Base-by-base conservation (phyloP, 805 yeast genomes). In the Komagataella pseudopastoris region DNA sequence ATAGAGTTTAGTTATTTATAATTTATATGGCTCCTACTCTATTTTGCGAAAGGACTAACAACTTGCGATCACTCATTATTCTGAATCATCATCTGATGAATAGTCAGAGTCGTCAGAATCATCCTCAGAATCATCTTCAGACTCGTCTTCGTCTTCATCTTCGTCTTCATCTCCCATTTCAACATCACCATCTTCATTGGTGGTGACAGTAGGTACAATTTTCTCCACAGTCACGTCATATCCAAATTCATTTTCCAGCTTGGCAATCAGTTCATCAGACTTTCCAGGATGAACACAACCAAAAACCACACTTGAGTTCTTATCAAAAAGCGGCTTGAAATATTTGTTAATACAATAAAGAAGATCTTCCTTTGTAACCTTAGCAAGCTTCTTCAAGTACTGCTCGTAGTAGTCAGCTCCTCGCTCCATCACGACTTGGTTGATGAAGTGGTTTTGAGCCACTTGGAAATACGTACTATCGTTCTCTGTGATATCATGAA, bases 251-350 rank as follows among this genome's bases (percentile, higher is more conserved):
- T 58, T 58, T 7, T 58, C 59, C 51, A 90, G 76, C 51, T 71
- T 78, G 16, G 62, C 65, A 46, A 66, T 64, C 51, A 86, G 66
- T 4, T 64, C 66, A 0, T 71, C 77, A 3, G 68, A 62, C 55
- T 81, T 83, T 1, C 81, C 68, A 2, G 91, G 85, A 57, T 93
- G 89, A 51, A 90, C 77, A 59, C 88, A 80, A 3, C 82, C 69
- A 59, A 88, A 89, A 7, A 87, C 72, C 20, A 76, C 67, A 10
- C 93, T 80, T 1, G 65, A 64, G 0, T 68, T 60, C 8, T 80
- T 57, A 45, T 79, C 72, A 63, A 91, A 91, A 51, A 91, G 59
- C 2, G 83, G 81, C 24, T 75, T 66, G 59, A 85, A 77, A 60
- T 86, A 88, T 52, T 71, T 75, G 48, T 75, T 70, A 61, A 86